These are phyloP conservation scores for Xylariaceae sp. DNA, from an alignment of 2,329 filamentous ascomycete species.

Conservation along the genomic window DNA sequence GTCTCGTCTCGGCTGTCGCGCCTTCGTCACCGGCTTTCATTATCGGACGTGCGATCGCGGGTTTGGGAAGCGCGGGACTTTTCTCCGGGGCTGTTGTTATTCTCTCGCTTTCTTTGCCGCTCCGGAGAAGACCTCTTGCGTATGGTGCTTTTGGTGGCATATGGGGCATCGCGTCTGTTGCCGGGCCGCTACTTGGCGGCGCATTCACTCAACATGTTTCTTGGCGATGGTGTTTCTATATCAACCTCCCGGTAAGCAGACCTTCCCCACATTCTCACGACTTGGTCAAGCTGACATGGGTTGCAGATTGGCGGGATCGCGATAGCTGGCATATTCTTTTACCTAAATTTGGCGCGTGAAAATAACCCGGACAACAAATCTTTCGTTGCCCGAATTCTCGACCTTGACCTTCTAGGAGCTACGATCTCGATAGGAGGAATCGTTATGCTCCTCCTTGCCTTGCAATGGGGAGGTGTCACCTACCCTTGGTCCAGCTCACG, in stretches of 20 bases:
- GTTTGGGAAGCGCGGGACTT: constrained; percentile 36
- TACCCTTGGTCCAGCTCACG: constrained; percentile 16
- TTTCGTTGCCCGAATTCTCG: constrained; percentile 20
- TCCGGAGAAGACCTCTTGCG: constrained; percentile 31
- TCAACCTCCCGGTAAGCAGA: too few relatives aligned
- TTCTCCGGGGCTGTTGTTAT: constrained; percentile 34
- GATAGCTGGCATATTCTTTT: constrained; percentile 23
- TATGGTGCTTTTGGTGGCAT: constrained; percentile 34
- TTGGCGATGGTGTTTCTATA: constrained; percentile 38
- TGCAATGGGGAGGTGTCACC: constrained; percentile 15
- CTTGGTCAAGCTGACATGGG: too few relatives aligned
- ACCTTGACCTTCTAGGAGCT: constrained; percentile 29
- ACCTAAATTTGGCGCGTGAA: constrained; percentile 13
- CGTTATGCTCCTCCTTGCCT: constrained; percentile 14
- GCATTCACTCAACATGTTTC: constrained; percentile 34
- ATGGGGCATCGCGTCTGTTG: constrained; percentile 33
- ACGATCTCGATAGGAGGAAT: constrained; percentile 39
- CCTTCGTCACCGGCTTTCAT: constrained; percentile 37
- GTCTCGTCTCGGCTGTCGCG: constrained; percentile 36
- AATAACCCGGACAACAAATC: constrained; percentile 2
- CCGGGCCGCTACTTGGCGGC: constrained; percentile 36
- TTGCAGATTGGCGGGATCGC: constrained; percentile 31
- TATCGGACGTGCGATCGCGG: constrained; percentile 37
- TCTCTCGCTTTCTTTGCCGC: constrained; percentile 32
- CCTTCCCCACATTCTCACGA: too few relatives aligned